phyloP scores from a whole-genome alignment of 1,284 basidiomycete species.

The Tilletia setariae region DNA sequence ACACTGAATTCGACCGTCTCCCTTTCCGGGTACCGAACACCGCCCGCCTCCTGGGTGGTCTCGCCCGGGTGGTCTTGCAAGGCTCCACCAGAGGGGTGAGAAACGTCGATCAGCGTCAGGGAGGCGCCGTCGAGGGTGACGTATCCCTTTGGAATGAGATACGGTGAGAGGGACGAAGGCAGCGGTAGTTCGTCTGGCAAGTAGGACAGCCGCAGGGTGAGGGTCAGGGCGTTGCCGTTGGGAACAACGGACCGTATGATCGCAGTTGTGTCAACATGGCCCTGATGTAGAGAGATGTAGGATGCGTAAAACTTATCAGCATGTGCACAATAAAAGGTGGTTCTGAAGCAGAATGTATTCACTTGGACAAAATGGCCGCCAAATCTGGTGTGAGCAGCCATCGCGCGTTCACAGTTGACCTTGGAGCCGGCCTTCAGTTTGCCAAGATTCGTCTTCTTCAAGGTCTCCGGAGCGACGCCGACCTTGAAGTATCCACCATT shows the following conservation, averaged over 20 bases:
- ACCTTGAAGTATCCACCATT: constrained; percentile 67
- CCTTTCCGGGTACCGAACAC: constrained; percentile 14
- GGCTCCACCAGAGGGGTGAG: constrained; percentile 39
- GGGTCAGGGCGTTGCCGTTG: constrained; percentile 83
- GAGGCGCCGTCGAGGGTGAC: constrained; percentile 92
- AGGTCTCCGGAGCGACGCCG: constrained; percentile 94
- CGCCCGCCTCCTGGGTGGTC: constrained; percentile 24
- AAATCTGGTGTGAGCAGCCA: constrained; percentile 82
- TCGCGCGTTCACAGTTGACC: constrained; percentile 93
- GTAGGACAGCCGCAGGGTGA: constrained; percentile 66
- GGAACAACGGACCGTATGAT: constrained; percentile 59
- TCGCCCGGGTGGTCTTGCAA: constrained; percentile 35
- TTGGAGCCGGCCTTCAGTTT: constrained; percentile 72
- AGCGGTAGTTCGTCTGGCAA: constrained; percentile 57
- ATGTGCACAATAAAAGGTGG: background rate
- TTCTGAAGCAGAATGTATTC: constrained; percentile 29
- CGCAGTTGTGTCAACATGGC: constrained; percentile 74
- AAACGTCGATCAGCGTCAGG: constrained; percentile 79
- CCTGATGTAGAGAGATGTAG: constrained; percentile 16
- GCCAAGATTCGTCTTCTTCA: constrained; percentile 78
- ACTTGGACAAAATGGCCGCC: constrained; percentile 98
- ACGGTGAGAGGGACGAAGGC: constrained; percentile 71
- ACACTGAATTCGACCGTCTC: constrained; percentile 51
- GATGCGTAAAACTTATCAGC: background rate
- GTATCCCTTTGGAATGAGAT: constrained; percentile 94